Evolutionary conservation across 2,329 filamentous ascomycete species (phyloP), one percentile per base, ranked within the genome.

Genomic region (Waltergamsia citrina): DNA sequence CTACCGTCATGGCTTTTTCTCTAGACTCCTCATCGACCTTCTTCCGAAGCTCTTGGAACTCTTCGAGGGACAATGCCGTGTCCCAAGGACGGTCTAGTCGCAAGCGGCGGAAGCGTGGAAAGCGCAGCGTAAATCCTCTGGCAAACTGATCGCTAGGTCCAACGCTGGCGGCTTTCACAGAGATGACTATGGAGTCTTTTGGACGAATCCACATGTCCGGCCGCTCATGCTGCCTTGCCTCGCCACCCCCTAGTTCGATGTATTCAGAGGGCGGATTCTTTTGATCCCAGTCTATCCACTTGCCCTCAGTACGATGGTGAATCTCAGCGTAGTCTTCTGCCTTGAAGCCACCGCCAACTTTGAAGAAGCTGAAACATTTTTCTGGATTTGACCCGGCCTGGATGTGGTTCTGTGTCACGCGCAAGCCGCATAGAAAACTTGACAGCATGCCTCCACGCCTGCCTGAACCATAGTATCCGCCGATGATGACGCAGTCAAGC

Each of bases 121-220:
- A 98, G 1, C 92, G 79, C 25, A 98, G 62, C 0, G 92, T 96
- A 40, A 81, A 64, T 2, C 74, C 74, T 12, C 75, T 75, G 7
- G 81, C 78, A 51, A 95, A 96, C 38, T 82, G 77, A 34, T 88
- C 82, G 1, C 84, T 90, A 0, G 66, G 60, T 1, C 72, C 75
- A 0, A 93, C 74, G 15, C 79, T 85, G 1, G 90, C 81, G 4
- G 88, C 92, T 57, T 96, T 98, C 41, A 92, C 83, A 29, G 84
- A 81, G 1, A 98, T 47, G 2, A 98, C 86, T 12, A 98, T 58
- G 0, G 88, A 95, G 40, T 96, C 85, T 34, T 74, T 78, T 0
- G 92, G 87, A 22, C 81, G 79, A 49, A 98, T 96, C 88, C 88
- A 98, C 34, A 88, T 74, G 49, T 98, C 90, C 0, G 92, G 92